phyloP scores from a whole-genome alignment of 192 early-diverging fungal genomes.

The Chytriomyces sp. region DNA sequence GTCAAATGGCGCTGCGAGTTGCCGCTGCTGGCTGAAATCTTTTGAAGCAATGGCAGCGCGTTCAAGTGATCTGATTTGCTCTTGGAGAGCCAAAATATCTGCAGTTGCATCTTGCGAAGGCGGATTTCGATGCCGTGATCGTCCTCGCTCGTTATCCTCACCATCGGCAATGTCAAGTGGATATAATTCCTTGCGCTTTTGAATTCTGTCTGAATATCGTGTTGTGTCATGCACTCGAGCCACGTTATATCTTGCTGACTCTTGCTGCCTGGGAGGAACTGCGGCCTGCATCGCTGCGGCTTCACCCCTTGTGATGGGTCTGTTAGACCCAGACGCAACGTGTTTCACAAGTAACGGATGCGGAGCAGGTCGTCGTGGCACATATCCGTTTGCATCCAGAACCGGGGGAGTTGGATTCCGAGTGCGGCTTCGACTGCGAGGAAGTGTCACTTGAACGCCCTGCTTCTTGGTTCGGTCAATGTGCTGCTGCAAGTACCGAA shows the following conservation, averaged over 20 bases:
- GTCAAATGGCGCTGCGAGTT: background rate
- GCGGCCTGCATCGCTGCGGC: slow-evolving; percentile 1
- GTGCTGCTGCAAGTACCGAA: slow-evolving; percentile 27
- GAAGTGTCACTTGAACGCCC: background rate
- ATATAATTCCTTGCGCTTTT: background rate
- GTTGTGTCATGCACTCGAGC: background rate
- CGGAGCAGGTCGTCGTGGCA: background rate
- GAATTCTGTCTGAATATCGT: slow-evolving; percentile 24
- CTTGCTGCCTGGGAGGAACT: background rate
- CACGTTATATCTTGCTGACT: too few species aligned
- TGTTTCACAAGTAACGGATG: background rate
- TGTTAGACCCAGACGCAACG: background rate
- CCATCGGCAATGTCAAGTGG: too few species aligned
- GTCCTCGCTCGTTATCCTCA: background rate
- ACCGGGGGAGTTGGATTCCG: background rate
- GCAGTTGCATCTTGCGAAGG: too few species aligned
- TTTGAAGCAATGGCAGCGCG: background rate
- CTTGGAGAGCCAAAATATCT: background rate
- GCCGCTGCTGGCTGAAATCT: background rate
- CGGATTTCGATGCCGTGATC: background rate
- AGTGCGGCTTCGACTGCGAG: background rate
- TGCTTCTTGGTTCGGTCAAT: slow-evolving; percentile 28
- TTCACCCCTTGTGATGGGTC: background rate
- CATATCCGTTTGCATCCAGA: background rate
- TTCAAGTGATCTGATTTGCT: slow-evolving; percentile 9